Percentiles rank a stretch among this genome's conserved stretches.
Evolutionary conservation across 768 basidiomycete species (phyloP).

Genomic region (Pisolithus albus): DNA sequence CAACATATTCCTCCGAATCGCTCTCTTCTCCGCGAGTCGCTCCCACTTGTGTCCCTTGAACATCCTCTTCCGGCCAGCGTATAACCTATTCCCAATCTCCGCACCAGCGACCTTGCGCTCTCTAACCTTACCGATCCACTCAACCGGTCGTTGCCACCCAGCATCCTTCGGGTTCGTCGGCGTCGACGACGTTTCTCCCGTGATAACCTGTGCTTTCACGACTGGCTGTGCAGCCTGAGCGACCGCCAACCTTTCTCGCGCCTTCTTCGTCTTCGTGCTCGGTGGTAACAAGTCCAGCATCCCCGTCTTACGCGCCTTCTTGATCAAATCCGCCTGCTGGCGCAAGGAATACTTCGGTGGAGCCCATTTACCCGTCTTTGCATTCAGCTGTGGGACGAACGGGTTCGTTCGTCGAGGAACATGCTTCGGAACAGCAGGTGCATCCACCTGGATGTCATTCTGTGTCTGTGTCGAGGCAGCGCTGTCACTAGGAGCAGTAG

Average conservation of each 20-base stretch:
- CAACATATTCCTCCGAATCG: conserved; percentile 45
- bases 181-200: neutral
- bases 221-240: conserved; percentile 12
- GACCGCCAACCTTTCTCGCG: conserved; percentile 1
- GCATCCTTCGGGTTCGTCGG: neutral
- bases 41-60: conserved; percentile 95
- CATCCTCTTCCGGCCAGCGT: conserved; percentile 75
- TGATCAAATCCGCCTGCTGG: conserved; percentile 72
- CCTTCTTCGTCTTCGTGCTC: conserved; percentile 46
- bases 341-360: conserved; percentile 67
- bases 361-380: conserved; percentile 57
- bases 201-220: conserved; percentile 5
- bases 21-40: conserved; percentile 43
- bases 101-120: conserved; percentile 40
- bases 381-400: conserved; percentile 59
- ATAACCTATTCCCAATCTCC: conserved; percentile 56
- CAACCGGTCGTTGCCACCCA: conserved; percentile 25
- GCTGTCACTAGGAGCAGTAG: neutral
- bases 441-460: neutral
- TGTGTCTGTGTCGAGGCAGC: neutral
- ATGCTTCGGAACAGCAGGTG: neutral
- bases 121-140: conserved; percentile 36
- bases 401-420: conserved; percentile 42
- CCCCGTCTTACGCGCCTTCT: conserved; percentile 52
- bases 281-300: conserved; percentile 59